A percentile compares a stretch with the other conserved stretches of the same genome.
Conservation (phyloP, 257 asterid species). For the Verbascum thapsus region DNA sequence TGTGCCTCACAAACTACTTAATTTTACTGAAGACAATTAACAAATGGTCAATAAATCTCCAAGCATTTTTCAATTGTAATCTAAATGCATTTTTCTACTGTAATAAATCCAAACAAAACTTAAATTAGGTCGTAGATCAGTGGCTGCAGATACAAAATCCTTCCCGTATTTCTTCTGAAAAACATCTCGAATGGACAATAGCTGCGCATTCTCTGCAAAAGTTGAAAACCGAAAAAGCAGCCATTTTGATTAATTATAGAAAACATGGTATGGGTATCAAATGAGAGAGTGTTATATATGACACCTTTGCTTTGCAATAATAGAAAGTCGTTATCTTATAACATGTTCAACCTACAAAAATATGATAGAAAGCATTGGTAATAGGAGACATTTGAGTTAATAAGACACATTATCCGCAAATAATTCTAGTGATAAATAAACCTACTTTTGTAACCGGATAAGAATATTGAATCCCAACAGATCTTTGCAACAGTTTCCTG, state of each 20-base stretch:
- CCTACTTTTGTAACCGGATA: too few relatives aligned
- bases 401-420: conserved; percentile 1
- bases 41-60: too few relatives aligned
- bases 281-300: not conserved
- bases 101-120: too few relatives aligned
- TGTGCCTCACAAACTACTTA: too few relatives aligned
- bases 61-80: too few relatives aligned
- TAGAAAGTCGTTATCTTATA: conserved; percentile 84
- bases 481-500: too few relatives aligned
- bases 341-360: conserved; percentile 85
- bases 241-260: conserved; percentile 13
- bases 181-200: conserved; percentile 63
- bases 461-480: too few relatives aligned
- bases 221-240: conserved; percentile 24
- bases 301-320: conserved; percentile 87
- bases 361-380: conserved; percentile 3
- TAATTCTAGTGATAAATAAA: too few relatives aligned
- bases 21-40: too few relatives aligned
- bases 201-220: conserved; percentile 86
- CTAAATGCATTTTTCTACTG: too few relatives aligned
- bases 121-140: conserved; percentile 95
- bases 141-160: conserved; percentile 93
- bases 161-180: conserved; percentile 86
- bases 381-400: too few relatives aligned
- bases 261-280: not conserved